A percentile compares a stretch with the other conserved stretches of the same genome.
Conservation (phyloP, 495 filamentous ascomycete genomes). For the Eremomyces bilateralis region DNA sequence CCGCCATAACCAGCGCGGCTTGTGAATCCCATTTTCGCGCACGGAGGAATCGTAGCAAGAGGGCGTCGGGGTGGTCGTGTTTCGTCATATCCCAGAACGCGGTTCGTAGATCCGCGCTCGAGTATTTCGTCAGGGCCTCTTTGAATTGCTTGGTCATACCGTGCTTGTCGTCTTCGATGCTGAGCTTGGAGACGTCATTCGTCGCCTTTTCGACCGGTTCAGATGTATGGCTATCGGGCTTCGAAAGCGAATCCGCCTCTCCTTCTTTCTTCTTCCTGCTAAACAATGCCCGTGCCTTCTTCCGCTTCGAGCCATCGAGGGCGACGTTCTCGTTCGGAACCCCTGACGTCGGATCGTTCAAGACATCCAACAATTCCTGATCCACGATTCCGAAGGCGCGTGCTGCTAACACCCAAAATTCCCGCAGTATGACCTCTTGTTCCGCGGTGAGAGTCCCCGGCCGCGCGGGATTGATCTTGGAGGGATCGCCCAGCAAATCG, state of each 20-base stretch:
- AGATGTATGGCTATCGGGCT: constrained; percentile 13
- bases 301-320: constrained; percentile 33
- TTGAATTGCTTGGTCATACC: constrained; percentile 74
- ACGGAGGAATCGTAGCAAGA: constrained; percentile 73
- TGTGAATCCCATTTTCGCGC: constrained; percentile 94
- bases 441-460: constrained; percentile 74
- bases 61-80: constrained; percentile 75
- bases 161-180: constrained; percentile 70
- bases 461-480: constrained; percentile 41
- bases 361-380: neutral
- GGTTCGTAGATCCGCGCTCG: constrained; percentile 55
- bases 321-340: constrained; percentile 15
- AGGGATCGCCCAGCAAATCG: constrained; percentile 14
- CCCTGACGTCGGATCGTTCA: constrained; percentile 1
- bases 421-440: constrained; percentile 69
- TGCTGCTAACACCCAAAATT: constrained; percentile 62
- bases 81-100: constrained; percentile 95
- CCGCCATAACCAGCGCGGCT: constrained; percentile 79
- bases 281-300: constrained; percentile 47
- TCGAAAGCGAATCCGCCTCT: constrained; percentile 17
- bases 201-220: constrained; percentile 15
- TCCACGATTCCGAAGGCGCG: constrained; percentile 51
- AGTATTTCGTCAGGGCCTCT: constrained; percentile 48
- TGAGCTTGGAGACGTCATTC: constrained; percentile 8
- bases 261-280: constrained; percentile 40